Conservation (phyloP, 2,329 filamentous ascomycete species). For the Aureobasidium pullulans region DNA sequence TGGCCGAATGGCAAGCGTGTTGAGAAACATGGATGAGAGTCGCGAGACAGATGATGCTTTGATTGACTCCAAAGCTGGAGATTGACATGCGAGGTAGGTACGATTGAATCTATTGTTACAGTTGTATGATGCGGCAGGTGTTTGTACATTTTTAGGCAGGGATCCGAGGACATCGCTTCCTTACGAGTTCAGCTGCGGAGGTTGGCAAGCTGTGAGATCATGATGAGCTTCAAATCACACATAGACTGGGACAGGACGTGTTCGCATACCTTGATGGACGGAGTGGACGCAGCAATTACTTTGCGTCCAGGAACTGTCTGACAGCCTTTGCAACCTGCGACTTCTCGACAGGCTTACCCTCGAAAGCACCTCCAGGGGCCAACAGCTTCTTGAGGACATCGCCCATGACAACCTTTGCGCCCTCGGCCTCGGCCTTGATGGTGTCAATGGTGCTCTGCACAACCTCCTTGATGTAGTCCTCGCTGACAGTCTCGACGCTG, state of each 20-base stretch:
- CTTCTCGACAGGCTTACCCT: slow-evolving; percentile 59
- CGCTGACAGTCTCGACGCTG: slow-evolving; percentile 49
- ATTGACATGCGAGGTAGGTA: neutral
- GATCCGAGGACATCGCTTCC: neutral
- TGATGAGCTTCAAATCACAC: neutral
- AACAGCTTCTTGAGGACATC: slow-evolving; percentile 57
- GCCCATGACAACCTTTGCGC: slow-evolving; percentile 47
- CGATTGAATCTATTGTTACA: slow-evolving; percentile 4
- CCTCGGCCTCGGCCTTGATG: slow-evolving; percentile 38
- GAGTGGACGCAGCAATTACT: neutral
- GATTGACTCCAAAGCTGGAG: neutral
- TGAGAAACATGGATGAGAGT: neutral
- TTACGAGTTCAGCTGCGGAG: neutral
- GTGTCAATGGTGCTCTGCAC: slow-evolving; percentile 47
- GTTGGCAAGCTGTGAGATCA: neutral
- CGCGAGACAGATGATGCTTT: neutral
- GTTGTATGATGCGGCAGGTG: neutral
- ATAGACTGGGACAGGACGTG: neutral
- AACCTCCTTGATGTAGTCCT: slow-evolving; percentile 50
- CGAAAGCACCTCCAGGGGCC: slow-evolving; percentile 44
- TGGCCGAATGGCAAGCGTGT: neutral
- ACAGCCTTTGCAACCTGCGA: slow-evolving; percentile 54
- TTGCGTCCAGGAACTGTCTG: slow-evolving; percentile 32
- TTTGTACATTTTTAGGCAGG: neutral
- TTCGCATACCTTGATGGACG: neutral